Evolutionary conservation across 768 basidiomycete species (phyloP), one percentile per base, ranked within the genome.

Genomic region (Leccinum truebloodii): DNA sequence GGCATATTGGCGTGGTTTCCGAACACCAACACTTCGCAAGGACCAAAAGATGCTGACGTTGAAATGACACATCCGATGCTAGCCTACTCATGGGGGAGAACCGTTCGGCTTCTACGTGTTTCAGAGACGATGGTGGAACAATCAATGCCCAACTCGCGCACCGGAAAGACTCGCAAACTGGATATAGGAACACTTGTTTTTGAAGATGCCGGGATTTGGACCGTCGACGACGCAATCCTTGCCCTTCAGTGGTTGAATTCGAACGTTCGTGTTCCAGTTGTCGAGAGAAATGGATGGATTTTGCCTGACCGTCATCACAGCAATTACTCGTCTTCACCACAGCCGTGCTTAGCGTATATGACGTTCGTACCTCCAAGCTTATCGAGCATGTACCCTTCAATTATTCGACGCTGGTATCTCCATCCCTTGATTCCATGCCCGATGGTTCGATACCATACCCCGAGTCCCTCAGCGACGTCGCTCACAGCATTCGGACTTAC

Each of bases 161-260:
- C 84, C 10, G 84, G 88, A 52, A 92, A 87, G 71, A 68, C 75
- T 37, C 81, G 68, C 52, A 81, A 82, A 57, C 73, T 86, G 32
- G 89, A 89, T 55, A 76, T 86, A 24, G 90, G 89, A 12, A 79
- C 81, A 24, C 80, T 94, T 32, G 77, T 85, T 1, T 86, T 91
- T 67, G 81, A 86, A 62, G 81, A 86, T 57, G 77, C 77, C 22
- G 83, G 82, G 18, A 80, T 75, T 59, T 94, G 86, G 86, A 77
- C 73, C 12, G 81, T 84, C 3, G 80, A 84, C 32, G 84, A 83
- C 28, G 80, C 84, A 58, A 82, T 95, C 20, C 75, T 91, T 37
- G 86, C 87, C 8, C 61, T 97, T 34, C 89, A 94, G 64, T 98
- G 96, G 97, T 79, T 95, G 67, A 95, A 93, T 73, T 78, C 79